Base-by-base conservation (phyloP, 108 stramenopile species). In the Ochromonas danica region DNA sequence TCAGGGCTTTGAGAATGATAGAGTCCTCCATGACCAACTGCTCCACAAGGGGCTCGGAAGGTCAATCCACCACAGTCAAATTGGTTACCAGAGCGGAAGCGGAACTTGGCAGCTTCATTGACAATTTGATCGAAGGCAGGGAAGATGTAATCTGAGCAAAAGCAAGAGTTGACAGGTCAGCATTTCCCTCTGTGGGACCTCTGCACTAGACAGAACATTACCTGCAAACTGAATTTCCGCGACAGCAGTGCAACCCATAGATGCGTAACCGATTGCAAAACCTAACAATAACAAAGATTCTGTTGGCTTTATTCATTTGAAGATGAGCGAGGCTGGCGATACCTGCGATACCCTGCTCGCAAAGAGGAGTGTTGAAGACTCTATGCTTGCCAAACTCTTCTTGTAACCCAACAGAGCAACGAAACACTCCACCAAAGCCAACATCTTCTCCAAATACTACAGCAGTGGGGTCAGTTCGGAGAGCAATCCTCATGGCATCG, bases 121-220 rank as follows among this genome's bases (percentile, higher is more conserved):
- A 98, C 97, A 82, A 98, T 90, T 85, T 98, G 97, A 84, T 98
- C 97, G 62, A 97, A 91, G 28, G 97, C 97, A 17, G 95, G 94
- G 65, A 92, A 95, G 6, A 92, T 91, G 72, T 85, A 85, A 61
- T 85, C 85, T 1, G 80, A 77, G 74, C 92, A 94, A 81, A 93
- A 35, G n/a, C n/a, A n/a, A n/a, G n/a, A n/a, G n/a, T n/a, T n/a
- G n/a, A n/a, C n/a, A n/a, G n/a, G n/a, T n/a, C n/a, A n/a, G n/a
- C n/a, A n/a, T n/a, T n/a, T n/a, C n/a, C n/a, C n/a, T n/a, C n/a
- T n/a, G n/a, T n/a, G n/a, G n/a, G n/a, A n/a, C n/a, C n/a, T n/a
- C n/a, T n/a, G n/a, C n/a, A n/a, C n/a, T n/a, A n/a, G n/a, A n/a
- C n/a, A n/a, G n/a, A n/a, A n/a, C 31, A 22, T 28, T 67, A 67